Evolutionary conservation across 2,329 filamentous ascomycete species (phyloP), one percentile per base, ranked within the genome.

Genomic region (Arthroderma sp.): DNA sequence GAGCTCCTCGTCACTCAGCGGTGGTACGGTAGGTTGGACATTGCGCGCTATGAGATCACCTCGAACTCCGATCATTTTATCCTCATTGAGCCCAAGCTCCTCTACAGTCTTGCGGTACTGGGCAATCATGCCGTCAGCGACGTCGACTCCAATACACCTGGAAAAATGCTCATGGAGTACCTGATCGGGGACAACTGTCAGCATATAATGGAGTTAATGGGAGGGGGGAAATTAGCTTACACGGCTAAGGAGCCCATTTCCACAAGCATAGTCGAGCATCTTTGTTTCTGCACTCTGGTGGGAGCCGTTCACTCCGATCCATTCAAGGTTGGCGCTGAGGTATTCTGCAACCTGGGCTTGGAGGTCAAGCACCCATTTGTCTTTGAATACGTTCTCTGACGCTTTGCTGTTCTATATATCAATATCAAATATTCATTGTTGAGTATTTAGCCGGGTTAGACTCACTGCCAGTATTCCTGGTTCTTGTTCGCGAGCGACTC

Each of bases 261-360:
- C 50, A 33, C 50, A 52, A 8, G 50, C 50, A 39, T 47, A 52
- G 22, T 52, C 50, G 8, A 52, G 47, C 41, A 52, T 48, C 44
- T 51, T 52, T 31, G n/a, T 40, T 36, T 30, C 34, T 7, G 7
- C 27, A 9, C 2, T 6, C 29, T 38, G 32, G 6, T 34, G 11
- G 9, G 33, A 11, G 31, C 42, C 38, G 7, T 42, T 38, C 29
- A 49, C 45, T 29, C 47, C 48, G 30, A 50, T 39, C 50, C 50
- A 52, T 7, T 45, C n/a, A 5, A 49, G 34, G 36, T 51, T 49
- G 11, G 47, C 40, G n/a, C 48, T 39, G 4, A 52, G 29, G 34
- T 49, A 45, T 7, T 37, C 33, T 3, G 31, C 29, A 22, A 49
- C 46, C 15, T 49, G 29, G 22, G 9, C 22, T 9, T 46, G 42